phyloP scores from a whole-genome alignment of 371 early-diverging fungal genomes.

The Blastocladiella emersonii region DNA sequence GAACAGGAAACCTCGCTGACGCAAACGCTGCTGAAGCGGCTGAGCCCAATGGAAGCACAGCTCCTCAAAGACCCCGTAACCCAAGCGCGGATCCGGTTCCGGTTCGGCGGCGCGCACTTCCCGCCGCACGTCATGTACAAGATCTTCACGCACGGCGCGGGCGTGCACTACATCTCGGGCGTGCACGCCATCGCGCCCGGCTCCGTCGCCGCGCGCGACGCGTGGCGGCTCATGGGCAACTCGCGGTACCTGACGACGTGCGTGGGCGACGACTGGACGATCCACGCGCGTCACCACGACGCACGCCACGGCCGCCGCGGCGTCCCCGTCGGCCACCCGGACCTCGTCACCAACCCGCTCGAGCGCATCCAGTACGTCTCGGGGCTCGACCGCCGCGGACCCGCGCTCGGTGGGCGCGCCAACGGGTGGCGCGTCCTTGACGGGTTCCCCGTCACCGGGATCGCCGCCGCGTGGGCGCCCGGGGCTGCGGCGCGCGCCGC shows the following conservation, averaged over 20 bases:
- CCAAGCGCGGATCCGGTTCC: conserved; percentile 19
- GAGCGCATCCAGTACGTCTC: background rate
- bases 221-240: background rate
- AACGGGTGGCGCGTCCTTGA: background rate
- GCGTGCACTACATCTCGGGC: background rate
- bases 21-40: conserved; percentile 15
- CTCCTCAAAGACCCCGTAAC: conserved; percentile 19
- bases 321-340: background rate
- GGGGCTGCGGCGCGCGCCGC: background rate
- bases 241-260: background rate
- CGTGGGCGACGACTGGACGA: background rate
- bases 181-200: background rate
- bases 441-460: background rate
- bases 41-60: conserved; percentile 22
- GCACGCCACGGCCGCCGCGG: background rate
- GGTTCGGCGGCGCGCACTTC: conserved; percentile 23
- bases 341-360: background rate
- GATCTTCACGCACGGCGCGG: conserved; percentile 17
- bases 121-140: conserved; percentile 26
- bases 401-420: background rate
- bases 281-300: background rate
- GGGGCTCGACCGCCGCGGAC: background rate
- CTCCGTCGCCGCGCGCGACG: background rate
- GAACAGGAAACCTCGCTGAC: conserved; percentile 22
- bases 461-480: background rate